Base-by-base conservation (phyloP, 768 basidiomycete species). In the Kwoniella heveanensis region DNA sequence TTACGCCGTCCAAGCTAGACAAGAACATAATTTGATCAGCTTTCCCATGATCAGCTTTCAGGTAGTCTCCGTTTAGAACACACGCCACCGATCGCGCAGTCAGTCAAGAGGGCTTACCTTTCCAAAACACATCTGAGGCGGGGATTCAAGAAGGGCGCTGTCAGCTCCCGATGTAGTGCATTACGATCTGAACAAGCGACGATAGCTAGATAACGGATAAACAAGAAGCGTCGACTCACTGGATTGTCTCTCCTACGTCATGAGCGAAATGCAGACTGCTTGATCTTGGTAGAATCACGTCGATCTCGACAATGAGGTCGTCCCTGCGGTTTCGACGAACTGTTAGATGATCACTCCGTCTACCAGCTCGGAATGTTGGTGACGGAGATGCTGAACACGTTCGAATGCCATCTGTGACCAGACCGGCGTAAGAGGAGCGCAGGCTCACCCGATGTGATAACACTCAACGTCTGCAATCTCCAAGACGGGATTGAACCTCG, bases 381-480 rank as follows among this genome's bases (percentile, higher is more conserved):
- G n/a, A n/a, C n/a, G n/a, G n/a, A n/a, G n/a, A n/a, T n/a, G n/a
- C n/a, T n/a, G n/a, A n/a, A n/a, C n/a, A n/a, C n/a, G n/a, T n/a
- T n/a, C n/a, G n/a, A n/a, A n/a, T n/a, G n/a, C n/a, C n/a, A n/a
- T n/a, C n/a, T n/a, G n/a, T n/a, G n/a, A n/a, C n/a, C n/a, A n/a
- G n/a, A n/a, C n/a, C n/a, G n/a, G n/a, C n/a, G n/a, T n/a, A n/a
- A n/a, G n/a, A n/a, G n/a, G n/a, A n/a, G n/a, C n/a, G n/a, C n/a
- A n/a, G 67, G 30, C 60, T 70, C 64, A 63, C 81, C 82, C 82
- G 12, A 79, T 76, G 61, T 81, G 76, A 69, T 81, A 82, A 57
- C 81, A 74, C 24, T 77, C 77, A 2, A 81, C 71, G 65, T 79
- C 79, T 2, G 74, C 72, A 21, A 78, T 79, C 44, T 73, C 75